Evolutionary conservation across 2,329 filamentous ascomycete genomes (phyloP).

Genomic region (Sarocladiaceae sp.): DNA sequence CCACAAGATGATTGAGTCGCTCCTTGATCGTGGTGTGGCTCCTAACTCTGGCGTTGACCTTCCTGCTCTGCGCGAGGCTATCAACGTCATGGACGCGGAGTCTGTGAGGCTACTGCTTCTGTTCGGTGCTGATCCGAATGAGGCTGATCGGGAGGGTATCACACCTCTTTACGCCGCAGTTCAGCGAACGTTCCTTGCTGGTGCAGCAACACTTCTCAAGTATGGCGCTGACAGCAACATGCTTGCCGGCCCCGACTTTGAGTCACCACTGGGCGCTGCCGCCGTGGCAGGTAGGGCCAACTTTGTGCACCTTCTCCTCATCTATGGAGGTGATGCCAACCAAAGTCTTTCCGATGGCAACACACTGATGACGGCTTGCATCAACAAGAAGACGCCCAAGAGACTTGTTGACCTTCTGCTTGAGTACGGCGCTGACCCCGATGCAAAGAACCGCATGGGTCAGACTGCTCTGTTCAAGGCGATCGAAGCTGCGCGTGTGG

Average conservation of each 20-base stretch:
- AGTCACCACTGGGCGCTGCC: constrained; percentile 51
- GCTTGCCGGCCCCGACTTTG: constrained; percentile 42
- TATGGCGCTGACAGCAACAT: constrained; percentile 59
- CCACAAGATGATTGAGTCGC: constrained; percentile 51
- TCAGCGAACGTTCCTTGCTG: constrained; percentile 50
- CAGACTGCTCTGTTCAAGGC: constrained; percentile 61
- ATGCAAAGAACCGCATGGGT: constrained; percentile 56
- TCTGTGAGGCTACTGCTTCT: constrained; percentile 50
- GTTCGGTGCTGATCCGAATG: constrained; percentile 55
- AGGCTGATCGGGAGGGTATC: constrained; percentile 40
- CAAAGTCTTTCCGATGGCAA: constrained; percentile 51
- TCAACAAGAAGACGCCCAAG: constrained; percentile 53
- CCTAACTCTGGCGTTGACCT: constrained; percentile 42
- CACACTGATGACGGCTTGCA: constrained; percentile 55
- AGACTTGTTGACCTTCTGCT: constrained; percentile 56
- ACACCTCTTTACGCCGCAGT: constrained; percentile 49
- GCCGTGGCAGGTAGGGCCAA: constrained; percentile 48
- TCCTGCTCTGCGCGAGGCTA: constrained; percentile 48
- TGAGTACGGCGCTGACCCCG: constrained; percentile 53
- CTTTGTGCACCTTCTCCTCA: constrained; percentile 55
- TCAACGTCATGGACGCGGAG: constrained; percentile 47
- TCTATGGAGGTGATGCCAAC: constrained; percentile 57
- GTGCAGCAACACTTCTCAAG: constrained; percentile 56
- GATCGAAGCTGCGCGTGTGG: constrained; percentile 50
- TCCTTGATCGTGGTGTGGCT: constrained; percentile 54